A percentile compares a stretch with the other conserved stretches of the same genome.
phyloP scores from a whole-genome alignment of 176 grass and related monocot species.

The Phyllostachys edulis region DNA sequence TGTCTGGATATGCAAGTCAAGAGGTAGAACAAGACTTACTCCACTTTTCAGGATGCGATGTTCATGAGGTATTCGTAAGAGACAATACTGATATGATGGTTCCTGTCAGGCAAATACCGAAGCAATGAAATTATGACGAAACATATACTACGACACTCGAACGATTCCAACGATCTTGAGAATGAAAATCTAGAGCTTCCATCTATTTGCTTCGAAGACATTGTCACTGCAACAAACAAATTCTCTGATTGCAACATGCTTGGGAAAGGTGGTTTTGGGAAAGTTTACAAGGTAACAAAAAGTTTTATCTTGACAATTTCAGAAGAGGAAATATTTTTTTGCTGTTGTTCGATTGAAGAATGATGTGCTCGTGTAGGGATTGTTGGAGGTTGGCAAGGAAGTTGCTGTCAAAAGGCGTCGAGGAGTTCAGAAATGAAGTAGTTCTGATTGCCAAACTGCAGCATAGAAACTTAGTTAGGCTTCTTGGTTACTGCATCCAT shows the following conservation, averaged over 20 bases:
- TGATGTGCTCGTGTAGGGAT: slow-evolving; percentile 32
- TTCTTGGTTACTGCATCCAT: slow-evolving; percentile 47
- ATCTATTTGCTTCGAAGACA: slow-evolving; percentile 33
- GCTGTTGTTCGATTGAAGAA: neutral
- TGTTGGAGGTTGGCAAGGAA: slow-evolving; percentile 39
- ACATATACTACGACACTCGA: neutral
- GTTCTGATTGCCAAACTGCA: slow-evolving; percentile 63
- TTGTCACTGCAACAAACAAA: slow-evolving; percentile 43
- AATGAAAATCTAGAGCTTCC: slow-evolving; percentile 15
- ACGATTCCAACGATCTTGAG: neutral
- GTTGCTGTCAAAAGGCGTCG: slow-evolving; percentile 48
- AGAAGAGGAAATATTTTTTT: neutral
- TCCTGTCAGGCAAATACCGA: slow-evolving; percentile 16
- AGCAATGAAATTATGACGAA: slow-evolving; percentile 14
- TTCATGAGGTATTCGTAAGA: neutral
- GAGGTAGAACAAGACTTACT: slow-evolving; percentile 16
- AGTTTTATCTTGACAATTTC: neutral
- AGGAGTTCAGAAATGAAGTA: slow-evolving; percentile 65
- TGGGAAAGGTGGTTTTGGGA: slow-evolving; percentile 57
- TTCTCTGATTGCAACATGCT: slow-evolving; percentile 47
- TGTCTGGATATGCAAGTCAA: slow-evolving; percentile 28
- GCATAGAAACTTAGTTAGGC: slow-evolving; percentile 55
- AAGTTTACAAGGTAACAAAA: slow-evolving; percentile 52
- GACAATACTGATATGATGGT: neutral
- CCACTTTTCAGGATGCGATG: neutral